These are phyloP conservation scores for Coniochaeta prunicola DNA, from an alignment of 2,329 filamentous ascomycete genomes.

Conservation along the genomic window DNA sequence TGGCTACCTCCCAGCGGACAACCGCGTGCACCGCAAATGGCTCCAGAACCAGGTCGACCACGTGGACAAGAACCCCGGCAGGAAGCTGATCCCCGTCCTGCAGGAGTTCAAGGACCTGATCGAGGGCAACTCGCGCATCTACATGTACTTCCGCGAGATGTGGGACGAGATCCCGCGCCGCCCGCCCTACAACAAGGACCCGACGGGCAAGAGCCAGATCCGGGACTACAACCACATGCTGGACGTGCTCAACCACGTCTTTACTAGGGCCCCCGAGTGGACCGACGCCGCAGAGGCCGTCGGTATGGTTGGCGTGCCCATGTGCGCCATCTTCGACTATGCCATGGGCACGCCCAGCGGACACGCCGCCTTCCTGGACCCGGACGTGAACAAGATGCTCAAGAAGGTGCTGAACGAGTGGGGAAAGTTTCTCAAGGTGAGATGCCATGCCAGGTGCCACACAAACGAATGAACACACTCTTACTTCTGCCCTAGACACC, in stretches of 20 bases:
- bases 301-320: conserved; percentile 47
- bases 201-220: conserved; percentile 55
- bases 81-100: conserved; percentile 51
- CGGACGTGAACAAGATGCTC: conserved; percentile 44
- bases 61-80: conserved; percentile 39
- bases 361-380: conserved; percentile 46
- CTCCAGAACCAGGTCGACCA: conserved; percentile 48
- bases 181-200: conserved; percentile 52
- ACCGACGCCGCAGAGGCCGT: conserved; percentile 42
- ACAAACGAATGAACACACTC: not conserved
- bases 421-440: conserved; percentile 44
- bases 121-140: conserved; percentile 54
- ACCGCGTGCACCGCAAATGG: conserved; percentile 56
- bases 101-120: conserved; percentile 60
- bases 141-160: conserved; percentile 62
- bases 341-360: conserved; percentile 48
- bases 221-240: conserved; percentile 62
- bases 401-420: conserved; percentile 51
- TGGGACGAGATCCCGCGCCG: conserved; percentile 59
- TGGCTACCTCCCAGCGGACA: conserved; percentile 57
- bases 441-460: conserved; percentile 1
- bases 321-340: conserved; percentile 47
- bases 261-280: conserved; percentile 44
- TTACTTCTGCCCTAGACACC: conserved; percentile 30
- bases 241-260: conserved; percentile 54